Evolutionary conservation across 2,329 filamentous ascomycete genomes (phyloP), one percentile per base, ranked within the genome.

Genomic region (Tolypocladium album): DNA sequence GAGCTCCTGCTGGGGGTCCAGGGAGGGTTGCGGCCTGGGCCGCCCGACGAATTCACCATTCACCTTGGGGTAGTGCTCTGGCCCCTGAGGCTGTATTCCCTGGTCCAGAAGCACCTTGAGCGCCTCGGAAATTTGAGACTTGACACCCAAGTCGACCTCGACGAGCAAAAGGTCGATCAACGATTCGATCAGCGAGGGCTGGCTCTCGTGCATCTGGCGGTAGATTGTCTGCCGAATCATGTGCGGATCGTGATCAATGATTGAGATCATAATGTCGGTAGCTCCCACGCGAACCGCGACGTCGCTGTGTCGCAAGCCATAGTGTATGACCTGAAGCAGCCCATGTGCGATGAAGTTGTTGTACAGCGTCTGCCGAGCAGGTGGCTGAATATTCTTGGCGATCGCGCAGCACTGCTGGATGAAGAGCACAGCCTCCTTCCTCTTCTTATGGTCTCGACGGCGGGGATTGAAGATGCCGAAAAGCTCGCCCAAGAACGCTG

Each of bases 351-450:
- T 87, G 71, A 97, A 95, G 71, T 95, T 96, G 69, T 88, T 88
- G 75, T 96, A 97, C 20, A 99, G 79, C 27, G 86, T 87, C 63
- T 90, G 88, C 62, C 94, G 85, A 9, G 86, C 87, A 34, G 88
- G 88, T 2, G 89, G 88, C 71, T 97, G 94, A 22, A 99, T 81
- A 68, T 92, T 97, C 77, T 99, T 99, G 1, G 92, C 91, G 67
- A 97, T 94, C 4, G 87, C 84, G 66, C 92, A 96, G 75, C 93
- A 97, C 72, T 97, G 92, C 72, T 97, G 92, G 61, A 99, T 94
- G 73, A 99, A 97, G 43, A 95, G 81, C 13, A 99, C 93, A 0
- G 91, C 94, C 67, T 97, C 90, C 74, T 96, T 96, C 75, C 94
- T 95, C 62, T 89, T 86, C 69, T 85, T 85, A 58, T 83, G 78